These are phyloP conservation scores for Triticum timopheevii DNA, from an alignment of 176 grass and related monocot genomes.

Conservation along the genomic window DNA sequence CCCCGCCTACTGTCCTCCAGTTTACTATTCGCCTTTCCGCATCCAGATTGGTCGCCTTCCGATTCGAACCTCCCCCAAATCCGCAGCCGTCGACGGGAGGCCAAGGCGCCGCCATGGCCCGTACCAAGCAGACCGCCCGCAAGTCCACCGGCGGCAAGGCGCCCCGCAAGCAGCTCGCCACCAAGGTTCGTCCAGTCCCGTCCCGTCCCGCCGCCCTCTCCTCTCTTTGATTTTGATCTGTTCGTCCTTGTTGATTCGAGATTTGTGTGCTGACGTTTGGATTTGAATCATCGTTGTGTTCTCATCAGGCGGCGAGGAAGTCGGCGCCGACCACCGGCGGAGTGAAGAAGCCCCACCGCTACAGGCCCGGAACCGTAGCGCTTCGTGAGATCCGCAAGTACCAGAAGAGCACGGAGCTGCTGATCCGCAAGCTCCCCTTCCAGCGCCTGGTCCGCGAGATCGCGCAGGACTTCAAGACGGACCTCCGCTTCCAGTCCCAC, in stretches of 20 bases:
- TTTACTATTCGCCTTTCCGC: background rate
- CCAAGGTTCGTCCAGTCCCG: too few relatives aligned
- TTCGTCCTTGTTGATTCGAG: rapidly evolving
- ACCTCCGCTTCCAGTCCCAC: conserved; percentile 82
- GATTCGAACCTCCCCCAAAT: background rate
- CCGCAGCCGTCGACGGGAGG: background rate
- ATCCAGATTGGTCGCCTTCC: background rate
- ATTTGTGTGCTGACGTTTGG: background rate
- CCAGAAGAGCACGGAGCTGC: conserved; percentile 97
- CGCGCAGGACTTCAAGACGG: conserved; percentile 96
- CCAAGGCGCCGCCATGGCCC: conserved; percentile 44
- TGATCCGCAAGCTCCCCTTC: conserved; percentile 91
- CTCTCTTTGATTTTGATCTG: rapidly evolving
- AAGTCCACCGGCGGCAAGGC: conserved; percentile 95
- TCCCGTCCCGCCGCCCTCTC: background rate
- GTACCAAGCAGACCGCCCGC: conserved; percentile 93
- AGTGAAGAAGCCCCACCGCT: conserved; percentile 94
- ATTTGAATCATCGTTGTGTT: background rate
- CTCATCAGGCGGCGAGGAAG: conserved; percentile 68
- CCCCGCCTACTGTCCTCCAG: rapidly evolving
- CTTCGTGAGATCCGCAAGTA: conserved; percentile 95
- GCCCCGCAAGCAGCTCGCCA: conserved; percentile 91
- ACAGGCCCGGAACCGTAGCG: conserved; percentile 70
- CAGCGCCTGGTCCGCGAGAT: conserved; percentile 93
- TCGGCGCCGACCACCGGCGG: conserved; percentile 81